A percentile compares a stretch with the other conserved stretches of the same genome.
These are phyloP conservation scores for Phytophthora hibernalis DNA, from an alignment of 352 stramenopile species.

Conservation along the genomic window DNA sequence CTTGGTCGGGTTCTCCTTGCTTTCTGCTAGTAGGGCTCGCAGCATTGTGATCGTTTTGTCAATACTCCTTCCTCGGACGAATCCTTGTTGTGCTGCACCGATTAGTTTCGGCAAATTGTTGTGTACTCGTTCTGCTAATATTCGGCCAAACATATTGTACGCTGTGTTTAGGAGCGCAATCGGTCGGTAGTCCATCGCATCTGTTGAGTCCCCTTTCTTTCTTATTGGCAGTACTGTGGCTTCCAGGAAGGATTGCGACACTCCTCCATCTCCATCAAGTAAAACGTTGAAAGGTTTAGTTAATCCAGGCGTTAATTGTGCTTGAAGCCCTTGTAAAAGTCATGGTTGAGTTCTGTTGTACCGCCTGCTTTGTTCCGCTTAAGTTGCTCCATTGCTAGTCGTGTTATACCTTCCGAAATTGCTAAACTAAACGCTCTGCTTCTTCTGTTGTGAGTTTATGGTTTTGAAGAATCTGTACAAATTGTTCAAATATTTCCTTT, in stretches of 20 bases:
- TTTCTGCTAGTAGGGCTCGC: not conserved
- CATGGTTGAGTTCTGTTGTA: not conserved
- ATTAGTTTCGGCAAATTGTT: not conserved
- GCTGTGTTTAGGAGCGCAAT: slow-evolving; percentile 1
- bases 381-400: not conserved
- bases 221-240: not conserved
- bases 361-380: not conserved
- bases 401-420: not conserved
- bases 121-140: slow-evolving; percentile 3
- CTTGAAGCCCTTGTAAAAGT: not conserved
- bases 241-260: not conserved
- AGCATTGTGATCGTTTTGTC: not conserved
- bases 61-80: not conserved
- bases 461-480: not conserved
- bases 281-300: not conserved
- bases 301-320: not conserved
- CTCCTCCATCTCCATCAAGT: not conserved
- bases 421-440: not conserved
- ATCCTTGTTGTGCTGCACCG: not conserved
- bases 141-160: slow-evolving; percentile 7
- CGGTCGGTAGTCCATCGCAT: slow-evolving; percentile 8
- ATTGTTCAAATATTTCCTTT: not conserved
- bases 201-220: slow-evolving; percentile 5
- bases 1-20: too few relatives aligned
- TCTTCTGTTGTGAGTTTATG: not conserved